These are phyloP conservation scores for Tausonia pullulans DNA, from an alignment of 1,284 basidiomycete species.

Conservation along the genomic window DNA sequence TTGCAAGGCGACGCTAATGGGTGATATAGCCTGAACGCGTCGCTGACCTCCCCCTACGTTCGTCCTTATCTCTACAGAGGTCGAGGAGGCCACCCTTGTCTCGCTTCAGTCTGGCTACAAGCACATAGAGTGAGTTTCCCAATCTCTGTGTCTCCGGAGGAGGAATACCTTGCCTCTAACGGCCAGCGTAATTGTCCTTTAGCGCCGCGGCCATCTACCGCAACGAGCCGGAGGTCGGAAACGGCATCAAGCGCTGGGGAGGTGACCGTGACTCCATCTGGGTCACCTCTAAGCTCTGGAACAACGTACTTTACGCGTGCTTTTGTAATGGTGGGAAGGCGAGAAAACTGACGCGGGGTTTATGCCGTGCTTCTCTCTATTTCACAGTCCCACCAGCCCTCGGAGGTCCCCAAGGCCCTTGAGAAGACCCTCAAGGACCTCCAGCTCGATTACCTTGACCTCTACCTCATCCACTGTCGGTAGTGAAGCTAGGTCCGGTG, in stretches of 20 bases:
- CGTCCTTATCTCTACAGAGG: conserved; percentile 7
- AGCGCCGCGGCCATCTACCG: conserved; percentile 11
- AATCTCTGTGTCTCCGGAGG: not conserved
- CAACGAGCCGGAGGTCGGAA: conserved; percentile 13
- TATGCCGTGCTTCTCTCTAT: not conserved
- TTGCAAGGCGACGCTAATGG: not conserved
- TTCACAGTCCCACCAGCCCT: conserved; percentile 11
- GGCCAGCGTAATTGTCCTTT: not conserved
- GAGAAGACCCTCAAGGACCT: conserved; percentile 19
- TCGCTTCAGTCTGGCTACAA: conserved; percentile 16
- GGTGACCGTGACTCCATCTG: conserved; percentile 18
- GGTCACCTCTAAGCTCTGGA: conserved; percentile 20
- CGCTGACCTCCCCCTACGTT: not conserved
- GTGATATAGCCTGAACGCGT: conserved; percentile 1
- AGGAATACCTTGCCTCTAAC: not conserved
- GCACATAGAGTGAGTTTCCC: conserved; percentile 4
- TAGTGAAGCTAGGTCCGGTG: not conserved
- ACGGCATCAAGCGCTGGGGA: conserved; percentile 16
- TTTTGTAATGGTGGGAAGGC: not conserved
- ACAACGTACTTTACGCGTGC: conserved; percentile 12
- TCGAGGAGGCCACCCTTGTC: conserved; percentile 17
- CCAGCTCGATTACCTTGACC: conserved; percentile 16
- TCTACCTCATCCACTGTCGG: conserved; percentile 9
- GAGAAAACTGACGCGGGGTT: not conserved
- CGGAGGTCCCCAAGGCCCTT: conserved; percentile 12